Percentiles rank a stretch among this genome's conserved stretches.
phyloP scores from a whole-genome alignment of 768 basidiomycete genomes.

The Serendipita sp. region DNA sequence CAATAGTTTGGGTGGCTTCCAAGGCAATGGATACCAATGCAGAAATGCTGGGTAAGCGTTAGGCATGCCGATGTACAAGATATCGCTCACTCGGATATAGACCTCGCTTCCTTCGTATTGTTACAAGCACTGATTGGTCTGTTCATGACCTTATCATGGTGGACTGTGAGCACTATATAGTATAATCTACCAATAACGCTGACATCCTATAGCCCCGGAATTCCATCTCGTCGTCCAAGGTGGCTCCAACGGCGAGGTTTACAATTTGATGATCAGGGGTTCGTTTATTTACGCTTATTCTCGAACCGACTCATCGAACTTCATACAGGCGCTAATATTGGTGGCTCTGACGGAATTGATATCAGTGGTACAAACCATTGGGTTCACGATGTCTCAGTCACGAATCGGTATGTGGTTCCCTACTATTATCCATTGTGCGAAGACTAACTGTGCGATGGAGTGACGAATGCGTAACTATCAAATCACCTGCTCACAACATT shows the following conservation, averaged over 20 bases:
- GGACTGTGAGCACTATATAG: constrained; percentile 11
- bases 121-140: constrained; percentile 18
- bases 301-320: too few species aligned
- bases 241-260: constrained; percentile 19
- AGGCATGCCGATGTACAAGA: too few species aligned
- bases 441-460: too few species aligned
- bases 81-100: background rate
- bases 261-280: constrained; percentile 19
- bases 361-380: constrained; percentile 20
- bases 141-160: constrained; percentile 21
- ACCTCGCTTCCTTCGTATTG: constrained; percentile 19
- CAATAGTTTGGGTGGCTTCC: constrained; percentile 19
- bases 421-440: too few species aligned
- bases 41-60: constrained; percentile 18
- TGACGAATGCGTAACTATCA: constrained; percentile 22
- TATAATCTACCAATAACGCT: background rate
- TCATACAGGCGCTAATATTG: constrained; percentile 12
- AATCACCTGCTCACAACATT: constrained; percentile 19
- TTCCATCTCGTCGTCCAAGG: constrained; percentile 19
- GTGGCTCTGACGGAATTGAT: constrained; percentile 20
- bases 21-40: constrained; percentile 19
- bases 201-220: constrained; percentile 14
- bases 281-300: too few species aligned
- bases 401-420: constrained; percentile 13
- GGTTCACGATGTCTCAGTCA: constrained; percentile 22